Base-by-base conservation (phyloP, 306 rosid genomes). In the Luffa acutangula region DNA sequence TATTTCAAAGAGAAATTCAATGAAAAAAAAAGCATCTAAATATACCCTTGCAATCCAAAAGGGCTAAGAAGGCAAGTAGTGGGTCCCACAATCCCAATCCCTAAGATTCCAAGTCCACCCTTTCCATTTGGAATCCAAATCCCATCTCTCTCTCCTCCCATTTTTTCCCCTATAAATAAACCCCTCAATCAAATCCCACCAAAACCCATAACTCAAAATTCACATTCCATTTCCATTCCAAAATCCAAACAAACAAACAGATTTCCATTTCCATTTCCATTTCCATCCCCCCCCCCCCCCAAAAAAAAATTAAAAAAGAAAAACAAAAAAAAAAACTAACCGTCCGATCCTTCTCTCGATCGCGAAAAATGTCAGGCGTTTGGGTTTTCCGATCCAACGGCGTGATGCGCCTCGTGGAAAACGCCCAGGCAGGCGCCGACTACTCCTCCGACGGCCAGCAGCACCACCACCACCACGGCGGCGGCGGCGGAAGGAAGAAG, bases 371-470 rank as follows among this genome's bases (percentile, higher is more conserved):
- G 99, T 84, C 99, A 1, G 99, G 99, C 2, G 99, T 96, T 46
- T 96, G 96, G 99, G 81, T 85, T 1, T 96, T 96, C 85, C 82
- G 84, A 74, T 51, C 78, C 57, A 80, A 92, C 6, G 99, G 99
- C 1, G 99, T 96, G 58, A 81, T 80, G 65, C 85, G 90, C 0
- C 87, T 91, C 41, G 96, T 86, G 43, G 96, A 88, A 18, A 91
- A 94, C 75, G 90, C 93, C 0, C 91, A 89, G 60, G 93, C 85
- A 1, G 94, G 88, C 52, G 56, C 20, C 2, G 82, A 34, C n/a
- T 65, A 48, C 65, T 49, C 46, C 31, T 17, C 73, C n/a, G 53
- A 21, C 36, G 76, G 37, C 34, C 2, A 2, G 15, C 34, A 59
- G 14, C 39, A 12, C 10, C 7, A 34, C 20, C 18, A 36, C 21